Evolutionary conservation across 2,329 filamentous ascomycete species (phyloP).

Genomic region (Colletotrichum theobromicola): DNA sequence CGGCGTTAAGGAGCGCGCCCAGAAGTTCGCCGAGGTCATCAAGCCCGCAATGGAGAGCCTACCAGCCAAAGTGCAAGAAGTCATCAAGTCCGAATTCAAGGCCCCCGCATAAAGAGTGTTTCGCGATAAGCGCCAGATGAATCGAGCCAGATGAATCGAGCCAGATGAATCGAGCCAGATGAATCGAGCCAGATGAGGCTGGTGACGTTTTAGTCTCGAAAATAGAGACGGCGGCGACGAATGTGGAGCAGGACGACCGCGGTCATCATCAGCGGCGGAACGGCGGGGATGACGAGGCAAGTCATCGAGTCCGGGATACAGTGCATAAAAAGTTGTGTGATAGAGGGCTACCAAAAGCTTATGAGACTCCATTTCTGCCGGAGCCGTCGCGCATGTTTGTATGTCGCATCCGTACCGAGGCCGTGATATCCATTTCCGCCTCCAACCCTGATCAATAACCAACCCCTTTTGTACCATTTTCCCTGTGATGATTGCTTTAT

Average conservation of each 20-base stretch:
- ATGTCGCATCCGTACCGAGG: neutral
- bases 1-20: slow-evolving; percentile 75
- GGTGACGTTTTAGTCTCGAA: neutral
- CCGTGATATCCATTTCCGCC: neutral
- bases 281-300: slow-evolving; percentile 55
- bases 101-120: neutral
- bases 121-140: neutral
- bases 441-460: neutral
- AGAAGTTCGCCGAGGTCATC: slow-evolving; percentile 71
- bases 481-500: neutral
- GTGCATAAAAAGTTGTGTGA: slow-evolving; percentile 20
- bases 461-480: neutral
- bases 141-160: no score
- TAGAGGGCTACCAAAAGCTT: slow-evolving; percentile 19
- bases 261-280: slow-evolving; percentile 35
- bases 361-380: slow-evolving; percentile 7
- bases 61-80: slow-evolving; percentile 68
- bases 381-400: neutral
- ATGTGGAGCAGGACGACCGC: neutral
- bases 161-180: neutral
- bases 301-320: neutral
- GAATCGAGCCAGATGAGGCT: neutral
- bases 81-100: slow-evolving; percentile 72
- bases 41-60: slow-evolving; percentile 64
- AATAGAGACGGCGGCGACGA: neutral